phyloP scores from a whole-genome alignment of 2,329 filamentous ascomycete species.

The Westerdykella ornata region DNA sequence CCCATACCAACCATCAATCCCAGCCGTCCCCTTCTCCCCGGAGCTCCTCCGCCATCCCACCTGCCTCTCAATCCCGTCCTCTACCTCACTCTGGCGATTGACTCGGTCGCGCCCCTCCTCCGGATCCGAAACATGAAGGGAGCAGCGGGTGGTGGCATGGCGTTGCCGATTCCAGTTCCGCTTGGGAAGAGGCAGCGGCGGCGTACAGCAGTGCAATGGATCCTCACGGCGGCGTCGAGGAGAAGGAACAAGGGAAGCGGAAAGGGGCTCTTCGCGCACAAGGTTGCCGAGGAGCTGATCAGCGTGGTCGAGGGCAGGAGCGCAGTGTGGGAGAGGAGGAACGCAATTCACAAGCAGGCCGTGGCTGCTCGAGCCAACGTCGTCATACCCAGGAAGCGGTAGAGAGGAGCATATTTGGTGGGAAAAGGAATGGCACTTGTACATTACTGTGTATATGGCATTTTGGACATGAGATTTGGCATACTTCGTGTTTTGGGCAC shows the following conservation, averaged over 20 bases:
- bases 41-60: slow-evolving; percentile 66
- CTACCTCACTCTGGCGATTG: slow-evolving; percentile 84
- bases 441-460: not conserved
- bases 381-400: slow-evolving; percentile 30
- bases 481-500: not conserved
- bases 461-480: not conserved
- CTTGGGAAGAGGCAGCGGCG: slow-evolving; percentile 68
- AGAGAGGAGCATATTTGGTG: slow-evolving; percentile 1
- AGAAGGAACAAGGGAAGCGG: slow-evolving; percentile 66
- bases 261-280: slow-evolving; percentile 63
- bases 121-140: slow-evolving; percentile 70
- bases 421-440: not conserved
- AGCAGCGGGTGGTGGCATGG: slow-evolving; percentile 75
- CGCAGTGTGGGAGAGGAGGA: slow-evolving; percentile 74
- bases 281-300: slow-evolving; percentile 80
- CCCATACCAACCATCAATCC: slow-evolving; percentile 71
- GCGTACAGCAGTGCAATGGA: slow-evolving; percentile 78
- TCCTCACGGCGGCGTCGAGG: slow-evolving; percentile 75
- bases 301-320: slow-evolving; percentile 82
- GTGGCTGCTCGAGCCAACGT: slow-evolving; percentile 72
- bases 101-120: slow-evolving; percentile 85
- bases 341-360: slow-evolving; percentile 70
- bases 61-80: slow-evolving; percentile 83
- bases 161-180: slow-evolving; percentile 76
- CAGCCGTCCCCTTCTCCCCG: slow-evolving; percentile 64